Base-by-base conservation (phyloP, 495 filamentous ascomycete genomes). In the Clavariopsis aquatica region DNA sequence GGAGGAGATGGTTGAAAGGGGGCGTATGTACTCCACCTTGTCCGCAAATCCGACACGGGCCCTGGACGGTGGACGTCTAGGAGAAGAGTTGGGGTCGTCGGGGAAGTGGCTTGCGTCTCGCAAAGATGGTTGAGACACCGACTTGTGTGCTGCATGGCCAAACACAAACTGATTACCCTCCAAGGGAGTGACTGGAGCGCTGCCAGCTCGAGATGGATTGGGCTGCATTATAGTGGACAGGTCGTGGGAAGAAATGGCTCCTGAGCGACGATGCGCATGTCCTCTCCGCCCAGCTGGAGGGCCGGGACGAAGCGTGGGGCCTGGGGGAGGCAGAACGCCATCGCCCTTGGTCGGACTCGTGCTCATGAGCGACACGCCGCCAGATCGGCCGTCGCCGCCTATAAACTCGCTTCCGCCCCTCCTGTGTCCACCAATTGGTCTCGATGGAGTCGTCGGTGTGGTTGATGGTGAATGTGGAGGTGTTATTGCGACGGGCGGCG, bases 221-320 rank as follows among this genome's bases (percentile, higher is more conserved):
- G 84, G 73, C 22, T 72, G 87, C 24, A 91, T 77, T 49, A 96
- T 89, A 20, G 85, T 81, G 7, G 85, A 86, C 3, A 95, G 74
- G 76, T 96, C 92, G 62, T 92, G 86, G 63, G 82, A 87, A n/a
- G 91, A 94, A 12, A 96, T 86, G 0, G 92, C 92, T 34, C 84
- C 87, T n/a, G 91, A 95, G 60, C 92, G 84, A 53, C 91, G 84
- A 78, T 96, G 92, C 13, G 87, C 87, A 76, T 96, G 92, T 20
- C 89, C 85, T 69, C 89, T 83, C 59, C 83, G 79, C 28, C 80
- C 78, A 27, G 74, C 62, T 10, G 81, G 72, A 46, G 79, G 82
- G 7, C 78, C 80, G 49, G 77, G 69, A 28, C 73, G 66, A 20
- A 77, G 75, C n/a, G 76, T 74, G 34, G 79, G 76, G n/a, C 76